phyloP scores from a whole-genome alignment of 73 alveolate genomes.

The Tetrahymena elliotti region DNA sequence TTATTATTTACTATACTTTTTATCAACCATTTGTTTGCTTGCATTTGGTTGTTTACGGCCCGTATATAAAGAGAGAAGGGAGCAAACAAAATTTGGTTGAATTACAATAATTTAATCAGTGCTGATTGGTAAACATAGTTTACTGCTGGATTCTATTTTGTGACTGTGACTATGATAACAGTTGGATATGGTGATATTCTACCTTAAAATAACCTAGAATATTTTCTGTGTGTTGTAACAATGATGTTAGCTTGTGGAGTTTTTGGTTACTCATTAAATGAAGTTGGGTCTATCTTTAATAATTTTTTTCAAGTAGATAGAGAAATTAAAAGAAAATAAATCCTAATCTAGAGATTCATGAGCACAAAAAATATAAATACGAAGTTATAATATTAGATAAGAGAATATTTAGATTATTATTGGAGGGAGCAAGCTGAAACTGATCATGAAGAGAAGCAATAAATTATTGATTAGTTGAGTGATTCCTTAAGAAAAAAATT shows the following conservation, averaged over 20 bases:
- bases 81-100: constrained; percentile 43
- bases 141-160: constrained; percentile 51
- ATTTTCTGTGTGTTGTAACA: constrained; percentile 13
- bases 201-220: constrained; percentile 48
- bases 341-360: constrained; percentile 55
- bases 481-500: neutral
- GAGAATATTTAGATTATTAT: constrained; percentile 61
- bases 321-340: constrained; percentile 42
- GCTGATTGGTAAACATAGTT: constrained; percentile 4
- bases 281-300: constrained; percentile 42
- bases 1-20: constrained; percentile 11
- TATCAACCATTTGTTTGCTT: constrained; percentile 58
- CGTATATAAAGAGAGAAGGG: neutral
- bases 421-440: constrained; percentile 18
- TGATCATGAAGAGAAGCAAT: constrained; percentile 13
- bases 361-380: constrained; percentile 50
- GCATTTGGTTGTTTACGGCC: constrained; percentile 50
- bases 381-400: constrained; percentile 51
- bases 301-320: constrained; percentile 38
- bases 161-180: constrained; percentile 50
- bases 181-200: constrained; percentile 71
- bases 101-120: neutral
- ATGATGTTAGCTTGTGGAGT: constrained; percentile 55
- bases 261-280: constrained; percentile 38
- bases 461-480: constrained; percentile 6